phyloP scores from a whole-genome alignment of 1,284 basidiomycete genomes.

The Hemileia vastatrix region DNA sequence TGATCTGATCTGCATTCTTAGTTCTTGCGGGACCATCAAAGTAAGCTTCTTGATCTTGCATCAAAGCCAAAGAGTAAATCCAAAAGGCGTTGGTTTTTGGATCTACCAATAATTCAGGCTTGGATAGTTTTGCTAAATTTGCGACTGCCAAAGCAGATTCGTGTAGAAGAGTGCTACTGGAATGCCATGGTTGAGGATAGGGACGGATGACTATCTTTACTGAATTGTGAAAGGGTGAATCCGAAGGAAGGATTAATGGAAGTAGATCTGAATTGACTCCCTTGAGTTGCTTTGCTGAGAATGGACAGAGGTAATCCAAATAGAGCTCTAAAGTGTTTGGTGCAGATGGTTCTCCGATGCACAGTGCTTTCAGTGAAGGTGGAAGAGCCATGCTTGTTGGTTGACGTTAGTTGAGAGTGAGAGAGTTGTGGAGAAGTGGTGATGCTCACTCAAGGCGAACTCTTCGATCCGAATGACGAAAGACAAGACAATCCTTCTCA shows the following conservation, averaged over 20 bases:
- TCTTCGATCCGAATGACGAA: too few relatives aligned
- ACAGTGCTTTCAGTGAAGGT: too few relatives aligned
- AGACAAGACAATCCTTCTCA: too few relatives aligned
- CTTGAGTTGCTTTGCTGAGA: not conserved
- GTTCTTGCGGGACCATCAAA: not conserved
- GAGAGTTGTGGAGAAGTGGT: too few relatives aligned
- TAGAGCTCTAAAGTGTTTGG: not conserved
- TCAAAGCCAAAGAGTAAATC: not conserved
- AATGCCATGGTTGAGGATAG: conserved; percentile 19
- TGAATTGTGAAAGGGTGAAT: too few relatives aligned
- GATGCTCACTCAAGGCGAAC: too few relatives aligned
- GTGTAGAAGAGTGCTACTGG: not conserved
- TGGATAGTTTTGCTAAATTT: conserved; percentile 21
- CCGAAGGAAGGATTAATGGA: too few relatives aligned
- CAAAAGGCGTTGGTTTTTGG: conserved; percentile 36
- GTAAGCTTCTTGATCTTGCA: not conserved
- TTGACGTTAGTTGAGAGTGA: too few relatives aligned
- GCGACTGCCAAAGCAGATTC: not conserved
- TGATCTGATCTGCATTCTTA: conserved; percentile 33
- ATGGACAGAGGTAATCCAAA: not conserved
- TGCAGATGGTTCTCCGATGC: too few relatives aligned
- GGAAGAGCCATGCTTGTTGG: too few relatives aligned
- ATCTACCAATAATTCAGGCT: conserved; percentile 26
- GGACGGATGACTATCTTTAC: conserved; percentile 39
- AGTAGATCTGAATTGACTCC: not conserved